These are phyloP conservation scores for Coelastrella sp. DNA, from an alignment of 139 green algal species.

Conservation along the genomic window DNA sequence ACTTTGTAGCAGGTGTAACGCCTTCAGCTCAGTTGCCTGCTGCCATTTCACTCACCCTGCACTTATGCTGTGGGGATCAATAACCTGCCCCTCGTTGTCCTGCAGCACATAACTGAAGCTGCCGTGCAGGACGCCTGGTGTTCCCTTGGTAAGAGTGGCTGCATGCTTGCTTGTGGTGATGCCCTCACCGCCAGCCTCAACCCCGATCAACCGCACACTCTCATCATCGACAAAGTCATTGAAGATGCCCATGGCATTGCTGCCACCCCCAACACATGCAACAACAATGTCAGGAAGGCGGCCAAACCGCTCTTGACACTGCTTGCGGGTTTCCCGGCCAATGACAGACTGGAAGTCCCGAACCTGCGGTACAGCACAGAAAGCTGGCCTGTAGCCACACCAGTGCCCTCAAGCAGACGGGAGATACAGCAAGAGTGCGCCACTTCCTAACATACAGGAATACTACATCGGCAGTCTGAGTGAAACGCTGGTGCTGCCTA, in stretches of 20 bases:
- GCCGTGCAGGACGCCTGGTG: conserved; percentile 96
- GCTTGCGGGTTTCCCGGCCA: conserved; percentile 85
- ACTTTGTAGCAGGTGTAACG: too few relatives aligned
- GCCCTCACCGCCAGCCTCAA: conserved; percentile 90
- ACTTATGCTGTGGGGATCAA: conserved; percentile 98
- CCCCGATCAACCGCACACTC: conserved; percentile 80
- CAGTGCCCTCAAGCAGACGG: too few relatives aligned
- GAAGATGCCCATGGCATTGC: conserved; percentile 99
- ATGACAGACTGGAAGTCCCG: conserved; percentile 98
- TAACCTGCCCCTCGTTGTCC: conserved; percentile 96
- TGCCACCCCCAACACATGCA: conserved; percentile 97
- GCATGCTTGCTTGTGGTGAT: conserved; percentile 95
- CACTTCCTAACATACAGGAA: too few relatives aligned
- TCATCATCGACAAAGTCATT: conserved; percentile 97
- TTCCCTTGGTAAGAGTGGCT: conserved; percentile 95
- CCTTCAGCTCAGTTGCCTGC: too few relatives aligned
- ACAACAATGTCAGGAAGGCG: conserved; percentile 94
- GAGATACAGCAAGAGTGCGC: too few relatives aligned
- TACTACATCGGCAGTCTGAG: too few relatives aligned
- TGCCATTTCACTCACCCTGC: conserved; percentile 78
- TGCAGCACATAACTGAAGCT: conserved; percentile 96
- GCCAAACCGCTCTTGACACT: conserved; percentile 86
- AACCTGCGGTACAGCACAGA: conserved; percentile 65
- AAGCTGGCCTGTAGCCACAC: too few relatives aligned
- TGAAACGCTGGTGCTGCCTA: too few relatives aligned